Evolutionary conservation across 2,329 filamentous ascomycete species (phyloP), one percentile per base, ranked within the genome.

Genomic region (Neonectria magnoliae): DNA sequence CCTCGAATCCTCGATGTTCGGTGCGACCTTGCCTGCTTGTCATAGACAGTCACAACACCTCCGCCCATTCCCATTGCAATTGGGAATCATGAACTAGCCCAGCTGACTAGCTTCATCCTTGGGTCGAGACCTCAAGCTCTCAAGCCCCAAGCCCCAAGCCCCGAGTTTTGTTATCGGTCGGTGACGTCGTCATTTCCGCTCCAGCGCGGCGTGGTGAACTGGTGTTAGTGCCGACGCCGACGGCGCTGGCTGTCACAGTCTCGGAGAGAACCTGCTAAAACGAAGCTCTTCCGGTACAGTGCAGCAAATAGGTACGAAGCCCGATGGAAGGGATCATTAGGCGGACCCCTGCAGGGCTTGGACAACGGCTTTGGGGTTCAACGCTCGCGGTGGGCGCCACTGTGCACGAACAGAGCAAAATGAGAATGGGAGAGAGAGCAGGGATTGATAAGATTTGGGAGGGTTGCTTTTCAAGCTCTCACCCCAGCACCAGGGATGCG

Each of bases 371-470:
- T 58, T 54, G 51, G 50, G 60, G 50, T 54, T 44, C 56, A 29
- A 25, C 31, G 48, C 55, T 14, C 22, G 22, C 5, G 22, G 38
- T 18, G n/a, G 38, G n/a, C 38, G 38, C 38, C 38, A 42, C 38
- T 42, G n/a, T 42, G 38, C 38, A 42, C 38, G 60, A 53, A 56
- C 27, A 57, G 45, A 54, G 47, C 38, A 53, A 57, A 47, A 53
- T 53, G 54, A 52, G 27, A 51, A 55, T 20, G 45, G 56, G 48
- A 45, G 51, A 63, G 45, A 60, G 48, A 45, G 51, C 65, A 69
- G 66, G 71, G 69, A 59, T 60, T 65, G 48, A 60, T 64, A 68
- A 73, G 62, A 73, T 73, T 73, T 52, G 47, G 57, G 59, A 64
- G 67, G 69, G 71, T 62, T 36, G 58, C 58, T 60, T 55, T 55